Evolutionary conservation across 2,329 filamentous ascomycete species (phyloP).

Genomic region (Mycosphaerella arachidis): DNA sequence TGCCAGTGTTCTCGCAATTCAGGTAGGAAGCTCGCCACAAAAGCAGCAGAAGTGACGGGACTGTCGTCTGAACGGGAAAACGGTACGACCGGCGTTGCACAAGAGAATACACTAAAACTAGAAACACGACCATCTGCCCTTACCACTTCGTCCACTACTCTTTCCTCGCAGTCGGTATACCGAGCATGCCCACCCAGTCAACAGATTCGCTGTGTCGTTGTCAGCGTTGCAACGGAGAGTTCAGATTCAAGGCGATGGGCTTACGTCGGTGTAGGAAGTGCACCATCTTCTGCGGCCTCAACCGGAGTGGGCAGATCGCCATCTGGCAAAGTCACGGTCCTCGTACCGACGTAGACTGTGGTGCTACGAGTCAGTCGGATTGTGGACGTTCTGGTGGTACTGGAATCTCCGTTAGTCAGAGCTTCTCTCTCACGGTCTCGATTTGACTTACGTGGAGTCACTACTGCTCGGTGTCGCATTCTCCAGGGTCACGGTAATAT

Average conservation of each 20-base stretch:
- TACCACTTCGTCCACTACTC: background rate
- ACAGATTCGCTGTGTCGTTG: constrained; percentile 4
- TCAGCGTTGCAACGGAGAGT: background rate
- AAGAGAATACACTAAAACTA: background rate
- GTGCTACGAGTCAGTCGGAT: constrained; percentile 21
- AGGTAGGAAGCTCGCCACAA: background rate
- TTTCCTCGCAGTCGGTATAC: constrained; percentile 1
- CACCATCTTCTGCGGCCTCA: constrained; percentile 2
- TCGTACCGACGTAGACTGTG: constrained; percentile 20
- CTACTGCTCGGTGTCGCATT: constrained; percentile 12
- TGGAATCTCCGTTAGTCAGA: background rate
- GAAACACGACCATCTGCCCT: background rate
- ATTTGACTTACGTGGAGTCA: constrained; percentile 22
- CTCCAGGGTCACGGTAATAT: constrained; percentile 29
- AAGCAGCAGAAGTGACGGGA: background rate
- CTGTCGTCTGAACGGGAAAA: background rate
- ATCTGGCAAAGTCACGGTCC: constrained; percentile 17
- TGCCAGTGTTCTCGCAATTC: background rate
- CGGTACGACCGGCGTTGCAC: background rate
- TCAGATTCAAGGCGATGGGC: background rate
- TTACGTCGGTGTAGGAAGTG: constrained; percentile 12
- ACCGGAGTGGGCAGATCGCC: background rate
- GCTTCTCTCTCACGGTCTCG: background rate
- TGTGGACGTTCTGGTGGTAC: constrained; percentile 16
- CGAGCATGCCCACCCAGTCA: constrained; percentile 13